A percentile compares a stretch with the other conserved stretches of the same genome.
Conservation (phyloP, 768 basidiomycete species). For the Zangia roseola region DNA sequence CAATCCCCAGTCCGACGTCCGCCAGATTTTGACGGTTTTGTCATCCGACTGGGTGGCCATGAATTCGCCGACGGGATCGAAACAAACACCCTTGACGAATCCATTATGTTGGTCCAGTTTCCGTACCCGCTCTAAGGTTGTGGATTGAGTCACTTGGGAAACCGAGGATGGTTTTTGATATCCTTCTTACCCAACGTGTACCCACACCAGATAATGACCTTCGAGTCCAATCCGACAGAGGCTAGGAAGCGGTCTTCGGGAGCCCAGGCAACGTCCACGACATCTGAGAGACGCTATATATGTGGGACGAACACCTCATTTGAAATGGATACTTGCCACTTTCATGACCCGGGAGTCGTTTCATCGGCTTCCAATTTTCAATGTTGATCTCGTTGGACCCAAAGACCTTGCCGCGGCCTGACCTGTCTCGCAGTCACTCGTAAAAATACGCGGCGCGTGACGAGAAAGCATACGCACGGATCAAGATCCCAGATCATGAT, state of each 20-base stretch:
- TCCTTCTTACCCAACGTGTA: constrained; percentile 70
- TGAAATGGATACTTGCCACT: constrained; percentile 59
- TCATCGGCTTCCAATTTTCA: constrained; percentile 95
- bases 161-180: background rate
- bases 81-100: constrained; percentile 98
- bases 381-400: constrained; percentile 95
- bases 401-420: constrained; percentile 84
- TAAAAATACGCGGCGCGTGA: constrained; percentile 1
- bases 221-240: constrained; percentile 90
- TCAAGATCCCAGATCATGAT: constrained; percentile 98
- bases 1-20: constrained; percentile 86
- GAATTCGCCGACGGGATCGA: constrained; percentile 97
- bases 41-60: constrained; percentile 98
- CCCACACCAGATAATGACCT: constrained; percentile 92
- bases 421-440: constrained; percentile 40
- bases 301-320: background rate
- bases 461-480: constrained; percentile 57
- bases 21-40: constrained; percentile 95
- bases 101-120: constrained; percentile 90
- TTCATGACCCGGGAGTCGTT: constrained; percentile 89
- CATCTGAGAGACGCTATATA: constrained; percentile 53
- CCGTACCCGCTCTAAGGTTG: constrained; percentile 64
- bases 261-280: constrained; percentile 94
- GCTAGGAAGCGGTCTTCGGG: constrained; percentile 91
- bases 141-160: background rate